Base-by-base conservation (phyloP, 805 yeast species). In the Saccharomycopsis javanensis region DNA sequence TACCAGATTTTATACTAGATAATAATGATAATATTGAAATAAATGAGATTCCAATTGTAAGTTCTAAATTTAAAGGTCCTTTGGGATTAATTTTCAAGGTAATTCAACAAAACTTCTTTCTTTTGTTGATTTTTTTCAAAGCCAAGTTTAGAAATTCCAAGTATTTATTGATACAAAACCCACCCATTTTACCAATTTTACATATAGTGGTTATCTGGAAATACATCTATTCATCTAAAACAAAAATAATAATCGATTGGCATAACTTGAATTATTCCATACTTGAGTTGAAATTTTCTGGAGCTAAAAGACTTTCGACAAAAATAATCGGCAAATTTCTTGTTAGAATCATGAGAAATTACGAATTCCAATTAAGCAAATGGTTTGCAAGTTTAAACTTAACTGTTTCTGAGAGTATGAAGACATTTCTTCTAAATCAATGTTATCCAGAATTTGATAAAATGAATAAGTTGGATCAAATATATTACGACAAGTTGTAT, bases 231-330 rank as follows among this genome's bases (percentile, higher is more conserved):
- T 67, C 81, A 48, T 77, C 80, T 11, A 76, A 81, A 1, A 75
- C 91, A 4, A 76, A 78, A 65, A 69, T 92, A 25, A 77, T 94
- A 20, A 80, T 94, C 53, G 99, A 94, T 70, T 94, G 99, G 99
- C 99, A 94, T 70, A 94, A 94, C 69, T 75, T 94, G 64, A 96
- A 95, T 45, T 92, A 80, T 69, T 80, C 96, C 1, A 88, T 94
- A 28, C 70, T 94, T 57, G 83, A 85, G 55, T 67, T 92, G 65
- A 82, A 82, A 63, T 80, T 81, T 62, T 66, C 75, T 4, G 76
- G 76, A 2, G 27, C 68, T 56, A 16, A 54, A 33, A 53, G 15
- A 8, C 11, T 46, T 18, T 18, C 34, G 8, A 38, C 27, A 10
- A 54, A 48, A 23, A 2, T 30, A 7, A 28, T 53, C 18, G 53